These are phyloP conservation scores for Brassica balearica DNA, from an alignment of 441 rosid species.

Conservation along the genomic window DNA sequence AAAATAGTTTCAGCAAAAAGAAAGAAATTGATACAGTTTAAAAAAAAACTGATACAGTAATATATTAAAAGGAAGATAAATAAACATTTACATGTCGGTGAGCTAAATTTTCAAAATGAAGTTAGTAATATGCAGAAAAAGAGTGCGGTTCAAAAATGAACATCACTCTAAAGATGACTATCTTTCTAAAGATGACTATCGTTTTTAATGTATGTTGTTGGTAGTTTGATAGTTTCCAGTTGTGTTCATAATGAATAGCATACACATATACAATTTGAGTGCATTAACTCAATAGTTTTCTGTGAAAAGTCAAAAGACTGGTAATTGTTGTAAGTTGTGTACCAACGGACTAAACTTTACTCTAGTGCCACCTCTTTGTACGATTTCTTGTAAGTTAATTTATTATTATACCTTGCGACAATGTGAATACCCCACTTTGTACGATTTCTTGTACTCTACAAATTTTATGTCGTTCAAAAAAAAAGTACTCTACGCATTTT, in stretches of 20 bases:
- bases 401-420: neutral
- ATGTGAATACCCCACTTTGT: neutral
- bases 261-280: neutral
- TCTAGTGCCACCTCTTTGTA: constrained; percentile 1
- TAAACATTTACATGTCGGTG: neutral
- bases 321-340: constrained; percentile 5
- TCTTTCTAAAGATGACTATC: neutral
- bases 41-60: too few species aligned
- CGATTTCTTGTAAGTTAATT: neutral
- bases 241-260: neutral
- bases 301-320: neutral
- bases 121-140: constrained; percentile 1
- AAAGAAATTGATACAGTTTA: neutral
- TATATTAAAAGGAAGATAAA: neutral
- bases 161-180: neutral
- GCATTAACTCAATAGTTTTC: neutral
- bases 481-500: neutral
- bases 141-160: neutral
- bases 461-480: neutral
- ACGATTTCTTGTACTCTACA: neutral
- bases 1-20: neutral
- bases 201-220: neutral
- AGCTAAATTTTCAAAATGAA: neutral
- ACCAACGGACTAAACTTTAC: neutral
- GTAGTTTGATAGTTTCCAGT: neutral